Evolutionary conservation across 805 yeast species (phyloP).

Genomic region (Saccharomyces paradoxus): DNA sequence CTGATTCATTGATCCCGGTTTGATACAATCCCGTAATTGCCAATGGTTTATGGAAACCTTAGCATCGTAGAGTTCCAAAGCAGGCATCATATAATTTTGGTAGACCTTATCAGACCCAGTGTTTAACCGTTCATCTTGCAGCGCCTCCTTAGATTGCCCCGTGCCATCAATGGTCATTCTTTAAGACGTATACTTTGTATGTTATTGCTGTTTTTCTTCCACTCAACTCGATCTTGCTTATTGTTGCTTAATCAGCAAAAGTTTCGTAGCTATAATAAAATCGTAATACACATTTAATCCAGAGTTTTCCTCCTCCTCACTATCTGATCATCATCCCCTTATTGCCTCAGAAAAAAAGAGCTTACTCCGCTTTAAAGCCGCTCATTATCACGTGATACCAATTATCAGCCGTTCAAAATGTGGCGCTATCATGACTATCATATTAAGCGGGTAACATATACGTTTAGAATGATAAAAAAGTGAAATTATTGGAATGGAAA

Average conservation of each 20-base stretch:
- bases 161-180: constrained; percentile 16
- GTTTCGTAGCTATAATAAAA: background rate
- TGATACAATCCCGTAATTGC: constrained; percentile 74
- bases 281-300: background rate
- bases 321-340: background rate
- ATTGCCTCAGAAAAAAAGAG: background rate
- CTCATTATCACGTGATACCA: background rate
- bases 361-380: background rate
- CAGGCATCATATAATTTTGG: constrained; percentile 29
- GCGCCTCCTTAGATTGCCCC: constrained; percentile 9
- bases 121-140: constrained; percentile 19
- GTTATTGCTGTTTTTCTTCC: background rate
- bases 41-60: constrained; percentile 45
- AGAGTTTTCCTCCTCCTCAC: background rate
- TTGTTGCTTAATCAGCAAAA: background rate
- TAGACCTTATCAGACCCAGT: constrained; percentile 26
- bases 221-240: background rate
- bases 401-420: background rate
- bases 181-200: background rate
- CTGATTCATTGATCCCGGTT: constrained; percentile 37
- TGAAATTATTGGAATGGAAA: constrained; percentile 1
- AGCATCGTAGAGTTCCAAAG: constrained; percentile 25
- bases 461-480: background rate
- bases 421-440: background rate
- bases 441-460: background rate